Conservation (phyloP, 208 protist genomes). For the Cochliopodium minus region DNA sequence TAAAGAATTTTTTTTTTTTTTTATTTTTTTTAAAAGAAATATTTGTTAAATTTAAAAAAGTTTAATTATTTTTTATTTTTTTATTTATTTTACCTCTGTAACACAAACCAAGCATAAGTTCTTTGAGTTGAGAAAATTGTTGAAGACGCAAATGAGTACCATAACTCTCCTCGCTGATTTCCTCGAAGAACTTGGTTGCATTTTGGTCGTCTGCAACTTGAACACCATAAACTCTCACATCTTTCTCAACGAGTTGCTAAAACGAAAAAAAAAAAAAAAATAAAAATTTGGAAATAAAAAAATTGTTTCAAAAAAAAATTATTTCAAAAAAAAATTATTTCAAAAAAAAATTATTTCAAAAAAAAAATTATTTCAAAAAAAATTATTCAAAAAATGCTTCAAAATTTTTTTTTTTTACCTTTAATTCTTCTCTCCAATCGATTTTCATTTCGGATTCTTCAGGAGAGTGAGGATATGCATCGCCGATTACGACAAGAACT, state of each 20-base stretch:
- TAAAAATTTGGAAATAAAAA: no score
- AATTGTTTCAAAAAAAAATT: no score
- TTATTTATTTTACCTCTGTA: background rate
- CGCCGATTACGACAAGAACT: background rate
- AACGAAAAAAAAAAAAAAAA: no score
- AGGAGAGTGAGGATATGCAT: background rate
- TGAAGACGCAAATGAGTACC: background rate
- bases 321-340: no score
- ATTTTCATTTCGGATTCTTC: slow-evolving; percentile 1
- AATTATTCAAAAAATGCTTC: no score
- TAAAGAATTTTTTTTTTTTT: no score
- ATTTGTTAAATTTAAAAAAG: background rate
- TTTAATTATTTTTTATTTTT: background rate
- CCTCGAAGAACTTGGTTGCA: background rate
- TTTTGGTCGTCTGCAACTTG: background rate
- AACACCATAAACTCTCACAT: background rate
- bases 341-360: no score
- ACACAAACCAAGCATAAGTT: background rate
- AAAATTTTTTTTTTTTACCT: no score
- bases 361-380: no score
- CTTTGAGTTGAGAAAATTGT: background rate
- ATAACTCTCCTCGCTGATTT: background rate
- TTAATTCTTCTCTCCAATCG: background rate
- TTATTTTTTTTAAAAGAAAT: background rate
- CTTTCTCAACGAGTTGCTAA: background rate